Base-by-base conservation (phyloP, 2,329 filamentous ascomycete genomes). In the Trichothecium roseum region DNA sequence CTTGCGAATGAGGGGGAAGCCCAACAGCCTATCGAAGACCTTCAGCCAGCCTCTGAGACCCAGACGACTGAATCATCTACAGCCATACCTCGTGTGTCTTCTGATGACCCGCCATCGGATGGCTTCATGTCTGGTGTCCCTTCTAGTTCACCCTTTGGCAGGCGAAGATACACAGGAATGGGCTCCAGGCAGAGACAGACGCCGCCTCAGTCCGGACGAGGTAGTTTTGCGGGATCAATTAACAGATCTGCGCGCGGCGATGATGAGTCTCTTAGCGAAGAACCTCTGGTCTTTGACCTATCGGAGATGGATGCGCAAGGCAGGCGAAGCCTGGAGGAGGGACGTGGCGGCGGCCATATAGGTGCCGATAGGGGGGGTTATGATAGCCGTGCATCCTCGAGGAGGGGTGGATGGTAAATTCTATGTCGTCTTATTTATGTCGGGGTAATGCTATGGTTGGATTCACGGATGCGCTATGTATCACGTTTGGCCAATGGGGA, bases 281-380 rank as follows among this genome's bases (percentile, higher is more conserved):
- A 85, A 48, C 78, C 77, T 1, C 55, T 85, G 8, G 64, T 85
- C 8, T 85, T 85, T 54, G 77, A 81, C 42, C 75, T 85, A 66
- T 82, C 77, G 26, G 81, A 85, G 53, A 72, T 84, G 50, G 76
- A 77, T 44, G 63, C 70, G 14, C 66, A 68, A 37, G 68, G 68
- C 30, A 62, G 74, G 41, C 65, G 71, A 42, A 79, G 72, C 44
- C 52, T 78, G 7, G 75, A 80, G 44, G 74, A 78, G 41, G 58
- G 55, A 2, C 54, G 61, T 30, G 55, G 60, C 4, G 54, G 57
- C 18, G 52, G 53, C 16, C 58, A 59, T 38, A 55, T 60, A 35
- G 66, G 58, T 14, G 49, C 56, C 17, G 54, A 64, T 20, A 54
- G 59, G 37, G 54, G 52, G 31, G 20, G 20, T 6, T 24, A 24